A percentile compares a stretch with the other conserved stretches of the same genome.
phyloP scores from a whole-genome alignment of 495 filamentous ascomycete species.

The Aspergillus avenaceus region DNA sequence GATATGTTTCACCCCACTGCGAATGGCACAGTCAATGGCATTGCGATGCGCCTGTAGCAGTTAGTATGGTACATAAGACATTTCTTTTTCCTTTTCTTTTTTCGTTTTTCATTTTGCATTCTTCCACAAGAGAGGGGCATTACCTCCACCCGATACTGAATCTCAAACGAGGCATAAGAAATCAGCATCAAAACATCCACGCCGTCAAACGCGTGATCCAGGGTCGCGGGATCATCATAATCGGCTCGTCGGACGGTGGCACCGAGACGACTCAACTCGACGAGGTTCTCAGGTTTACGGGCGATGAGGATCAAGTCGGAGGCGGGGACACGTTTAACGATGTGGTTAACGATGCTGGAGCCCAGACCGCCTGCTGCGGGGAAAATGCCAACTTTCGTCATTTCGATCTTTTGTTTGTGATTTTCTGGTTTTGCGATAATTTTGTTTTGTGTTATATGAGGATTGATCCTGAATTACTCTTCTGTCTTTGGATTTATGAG shows the following conservation, averaged over 20 bases:
- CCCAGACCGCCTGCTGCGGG: slow-evolving; percentile 49
- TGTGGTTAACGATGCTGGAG: slow-evolving; percentile 41
- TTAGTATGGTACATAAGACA: too few relatives aligned
- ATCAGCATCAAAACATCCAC: slow-evolving; percentile 35
- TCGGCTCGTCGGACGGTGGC: slow-evolving; percentile 32
- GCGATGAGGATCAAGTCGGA: slow-evolving; percentile 40
- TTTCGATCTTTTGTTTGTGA: background rate
- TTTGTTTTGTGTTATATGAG: background rate
- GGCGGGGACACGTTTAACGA: slow-evolving; percentile 33
- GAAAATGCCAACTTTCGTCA: slow-evolving; percentile 44
- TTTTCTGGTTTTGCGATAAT: background rate
- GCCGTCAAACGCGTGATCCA: slow-evolving; percentile 32
- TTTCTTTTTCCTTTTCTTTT: background rate
- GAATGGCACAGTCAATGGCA: slow-evolving; percentile 55
- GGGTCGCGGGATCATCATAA: slow-evolving; percentile 28
- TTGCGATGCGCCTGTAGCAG: slow-evolving; percentile 36
- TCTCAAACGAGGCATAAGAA: slow-evolving; percentile 40
- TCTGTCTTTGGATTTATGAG: too few relatives aligned
- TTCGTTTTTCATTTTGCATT: background rate
- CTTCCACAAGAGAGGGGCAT: background rate
- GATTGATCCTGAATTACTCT: too few relatives aligned
- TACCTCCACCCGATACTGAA: slow-evolving; percentile 31
- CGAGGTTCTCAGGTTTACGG: slow-evolving; percentile 39
- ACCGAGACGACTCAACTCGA: slow-evolving; percentile 18
- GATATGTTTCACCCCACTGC: slow-evolving; percentile 56